Conservation (phyloP, 2,329 filamentous ascomycete species). For the Venturia nashicola region DNA sequence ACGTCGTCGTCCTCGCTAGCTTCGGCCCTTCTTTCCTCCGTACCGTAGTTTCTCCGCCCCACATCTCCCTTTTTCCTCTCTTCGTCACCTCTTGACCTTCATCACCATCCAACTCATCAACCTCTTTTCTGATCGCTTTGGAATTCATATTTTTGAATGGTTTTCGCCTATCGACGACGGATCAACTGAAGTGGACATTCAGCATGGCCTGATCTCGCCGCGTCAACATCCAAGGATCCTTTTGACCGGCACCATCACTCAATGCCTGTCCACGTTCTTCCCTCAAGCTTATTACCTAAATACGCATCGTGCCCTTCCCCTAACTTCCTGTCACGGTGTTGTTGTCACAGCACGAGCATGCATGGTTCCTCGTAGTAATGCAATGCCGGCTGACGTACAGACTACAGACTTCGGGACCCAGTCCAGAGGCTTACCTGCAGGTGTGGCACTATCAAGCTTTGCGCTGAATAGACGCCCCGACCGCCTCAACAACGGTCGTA, state of each 20-base stretch:
- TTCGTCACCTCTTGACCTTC: not conserved
- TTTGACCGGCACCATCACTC: not conserved
- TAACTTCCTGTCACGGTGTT: not conserved
- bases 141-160: not conserved
- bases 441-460: not conserved
- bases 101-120: not conserved
- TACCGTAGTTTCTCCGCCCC: not conserved
- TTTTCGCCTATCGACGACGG: not conserved
- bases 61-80: too few relatives aligned
- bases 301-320: not conserved
- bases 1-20: not conserved
- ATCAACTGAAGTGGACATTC: not conserved
- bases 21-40: not conserved
- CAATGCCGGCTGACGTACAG: not conserved
- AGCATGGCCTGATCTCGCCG: not conserved
- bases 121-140: too few relatives aligned
- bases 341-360: not conserved
- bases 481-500: not conserved
- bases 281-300: not conserved
- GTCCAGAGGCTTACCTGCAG: not conserved
- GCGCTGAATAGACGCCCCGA: not conserved
- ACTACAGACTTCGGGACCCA: not conserved
- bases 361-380: not conserved
- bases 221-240: not conserved
- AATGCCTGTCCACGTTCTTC: not conserved